Evolutionary conservation across 352 stramenopile genomes (phyloP), one percentile per base, ranked within the genome.

Genomic region (Phytophthora pisi): DNA sequence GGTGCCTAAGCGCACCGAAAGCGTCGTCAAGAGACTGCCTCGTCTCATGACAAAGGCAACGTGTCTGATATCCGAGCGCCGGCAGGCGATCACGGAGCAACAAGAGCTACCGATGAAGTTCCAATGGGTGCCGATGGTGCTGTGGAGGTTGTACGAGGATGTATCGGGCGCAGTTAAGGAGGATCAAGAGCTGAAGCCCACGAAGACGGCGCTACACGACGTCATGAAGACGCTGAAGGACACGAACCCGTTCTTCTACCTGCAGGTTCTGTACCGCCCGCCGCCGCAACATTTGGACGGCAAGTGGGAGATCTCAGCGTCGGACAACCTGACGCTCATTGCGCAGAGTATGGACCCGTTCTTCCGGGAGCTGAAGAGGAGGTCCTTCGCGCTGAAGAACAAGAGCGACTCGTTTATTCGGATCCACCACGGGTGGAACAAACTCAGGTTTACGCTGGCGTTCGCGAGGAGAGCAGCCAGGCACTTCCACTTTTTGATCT

Each of bases 251-350:
- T 84, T 68, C 34, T 82, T 76, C 57, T 77, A 75, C 42, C 28
- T 86, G 18, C 77, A 82, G 64, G 61, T 79, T 9, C n/a, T 84
- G 24, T 84, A 84, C 42, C 75, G 70, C 11, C 70, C 74, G n/a
- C 74, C 75, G 2, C 64, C 75, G 5, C 11, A 18, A 5, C 31
- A 72, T 71, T 30, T 54, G 7, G 24, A 67, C 13, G 15, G 26
- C 2, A 16, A 55, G 9, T 79, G 59, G 70, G 54, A 69, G 4
- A 43, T 81, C 2, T 10, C n/a, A 5, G 67, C 67, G 40, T 77
- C 51, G n/a, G 55, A 64, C 3, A 57, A 64, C 5, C 34, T 84
- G 26, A 52, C 16, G 28, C 42, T 34, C 0, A 72, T 84, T 9
- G 40, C 68, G 2, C 42, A 51, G 3, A 71, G 40, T 28, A 77